Conservation (phyloP, 208 protist genomes). For the Acanthamoeba healyi region DNA sequence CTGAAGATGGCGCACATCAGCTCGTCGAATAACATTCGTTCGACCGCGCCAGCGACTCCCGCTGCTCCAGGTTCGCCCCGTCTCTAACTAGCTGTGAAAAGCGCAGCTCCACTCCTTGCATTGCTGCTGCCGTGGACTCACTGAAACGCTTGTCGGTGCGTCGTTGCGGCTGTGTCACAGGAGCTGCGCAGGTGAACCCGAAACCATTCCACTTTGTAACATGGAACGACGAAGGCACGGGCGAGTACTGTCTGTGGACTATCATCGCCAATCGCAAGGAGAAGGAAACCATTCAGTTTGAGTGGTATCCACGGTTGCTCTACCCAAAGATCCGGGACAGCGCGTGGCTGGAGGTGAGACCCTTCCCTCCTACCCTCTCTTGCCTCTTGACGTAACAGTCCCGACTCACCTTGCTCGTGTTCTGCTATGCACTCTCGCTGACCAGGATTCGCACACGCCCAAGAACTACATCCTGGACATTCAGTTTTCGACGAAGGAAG, state of each 20-base stretch:
- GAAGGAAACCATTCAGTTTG: constrained; percentile 70
- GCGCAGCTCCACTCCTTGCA: too few species aligned
- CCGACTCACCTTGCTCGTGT: background rate
- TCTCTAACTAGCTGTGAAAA: too few species aligned
- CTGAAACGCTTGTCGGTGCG: background rate
- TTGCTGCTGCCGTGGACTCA: background rate
- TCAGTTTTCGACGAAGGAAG: constrained; percentile 69
- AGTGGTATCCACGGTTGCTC: constrained; percentile 67
- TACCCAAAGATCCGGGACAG: constrained; percentile 36
- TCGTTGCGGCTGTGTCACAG: background rate
- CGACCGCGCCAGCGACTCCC: background rate
- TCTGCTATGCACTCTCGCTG: background rate
- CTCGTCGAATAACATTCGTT: constrained; percentile 65
- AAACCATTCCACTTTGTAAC: constrained; percentile 61
- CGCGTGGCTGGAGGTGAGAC: constrained; percentile 13
- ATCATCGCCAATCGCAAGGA: constrained; percentile 70
- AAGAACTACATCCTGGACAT: constrained; percentile 77
- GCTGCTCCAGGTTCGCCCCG: background rate
- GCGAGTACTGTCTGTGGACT: constrained; percentile 64
- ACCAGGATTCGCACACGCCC: constrained; percentile 46
- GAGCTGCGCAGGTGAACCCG: background rate
- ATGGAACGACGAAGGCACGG: constrained; percentile 42
- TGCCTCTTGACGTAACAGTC: too few species aligned
- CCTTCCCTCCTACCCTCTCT: background rate
- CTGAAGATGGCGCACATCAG: constrained; percentile 61